A percentile compares a stretch with the other conserved stretches of the same genome.
Conservation (phyloP, 768 basidiomycete genomes). For the Gelatoporia subvermispora region DNA sequence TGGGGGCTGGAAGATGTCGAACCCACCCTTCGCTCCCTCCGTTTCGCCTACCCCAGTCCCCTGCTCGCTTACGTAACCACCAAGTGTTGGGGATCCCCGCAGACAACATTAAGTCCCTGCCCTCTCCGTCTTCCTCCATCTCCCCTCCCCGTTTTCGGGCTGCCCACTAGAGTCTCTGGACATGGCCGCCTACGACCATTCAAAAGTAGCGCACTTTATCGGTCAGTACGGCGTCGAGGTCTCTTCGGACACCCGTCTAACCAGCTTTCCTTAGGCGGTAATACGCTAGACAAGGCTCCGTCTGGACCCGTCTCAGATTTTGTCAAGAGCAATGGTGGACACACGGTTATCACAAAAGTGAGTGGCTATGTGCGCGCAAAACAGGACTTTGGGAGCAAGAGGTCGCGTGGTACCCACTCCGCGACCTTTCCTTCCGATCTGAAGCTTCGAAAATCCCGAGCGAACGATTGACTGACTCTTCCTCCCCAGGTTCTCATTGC, state of each 20-base stretch:
- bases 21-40: no score
- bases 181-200: slow-evolving; percentile 45
- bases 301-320: slow-evolving; percentile 83
- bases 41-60: no score
- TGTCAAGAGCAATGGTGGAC: slow-evolving; percentile 86
- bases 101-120: neutral
- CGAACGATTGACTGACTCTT: slow-evolving; percentile 5
- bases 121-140: neutral
- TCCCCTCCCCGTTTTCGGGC: neutral
- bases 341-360: slow-evolving; percentile 98
- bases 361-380: neutral
- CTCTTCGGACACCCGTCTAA: slow-evolving; percentile 16
- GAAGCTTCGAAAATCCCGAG: neutral
- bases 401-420: neutral
- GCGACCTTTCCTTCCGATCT: neutral
- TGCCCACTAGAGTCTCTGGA: neutral
- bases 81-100: slow-evolving; percentile 5
- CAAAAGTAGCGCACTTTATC: slow-evolving; percentile 60
- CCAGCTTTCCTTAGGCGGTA: slow-evolving; percentile 62
- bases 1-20: no score
- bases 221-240: slow-evolving; percentile 31
- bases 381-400: slow-evolving; percentile 1
- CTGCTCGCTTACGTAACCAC: slow-evolving; percentile 4
- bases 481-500: slow-evolving; percentile 85
- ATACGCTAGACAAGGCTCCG: slow-evolving; percentile 81